Evolutionary conservation across 768 basidiomycete species (phyloP).

Genomic region (Trametes elegans): DNA sequence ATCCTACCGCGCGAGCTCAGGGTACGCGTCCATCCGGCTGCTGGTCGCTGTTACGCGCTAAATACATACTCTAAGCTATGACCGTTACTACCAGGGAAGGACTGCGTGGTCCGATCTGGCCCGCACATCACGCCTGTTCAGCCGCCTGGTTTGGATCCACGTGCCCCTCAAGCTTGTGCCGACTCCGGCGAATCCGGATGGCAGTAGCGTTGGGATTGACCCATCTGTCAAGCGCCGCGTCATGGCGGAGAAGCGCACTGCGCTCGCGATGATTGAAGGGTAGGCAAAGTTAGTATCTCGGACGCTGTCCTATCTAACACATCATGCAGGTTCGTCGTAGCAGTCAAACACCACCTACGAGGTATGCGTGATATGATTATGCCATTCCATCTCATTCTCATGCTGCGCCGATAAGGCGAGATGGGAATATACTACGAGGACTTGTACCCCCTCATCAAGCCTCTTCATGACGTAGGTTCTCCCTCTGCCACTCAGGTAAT

Average conservation of each 20-base stretch:
- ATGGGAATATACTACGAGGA: conserved; percentile 62
- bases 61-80: conserved; percentile 40
- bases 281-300: conserved; percentile 25
- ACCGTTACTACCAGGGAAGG: conserved; percentile 60
- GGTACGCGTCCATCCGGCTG: conserved; percentile 35
- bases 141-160: conserved; percentile 61
- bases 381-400: neutral
- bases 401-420: conserved; percentile 39
- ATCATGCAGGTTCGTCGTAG: conserved; percentile 46
- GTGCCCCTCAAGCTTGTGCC: conserved; percentile 48
- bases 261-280: conserved; percentile 59
- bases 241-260: conserved; percentile 62
- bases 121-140: conserved; percentile 45
- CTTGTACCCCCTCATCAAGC: conserved; percentile 53
- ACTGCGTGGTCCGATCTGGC: conserved; percentile 58
- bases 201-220: conserved; percentile 34
- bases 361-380: conserved; percentile 35
- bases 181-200: conserved; percentile 36
- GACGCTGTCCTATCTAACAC: neutral
- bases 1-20: conserved; percentile 60
- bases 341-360: conserved; percentile 62
- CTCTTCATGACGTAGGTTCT: conserved; percentile 49
- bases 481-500: neutral
- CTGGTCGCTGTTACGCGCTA: neutral
- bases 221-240: conserved; percentile 35